phyloP scores from a whole-genome alignment of 345 rosid species.

The Eucalyptus tenuipes region DNA sequence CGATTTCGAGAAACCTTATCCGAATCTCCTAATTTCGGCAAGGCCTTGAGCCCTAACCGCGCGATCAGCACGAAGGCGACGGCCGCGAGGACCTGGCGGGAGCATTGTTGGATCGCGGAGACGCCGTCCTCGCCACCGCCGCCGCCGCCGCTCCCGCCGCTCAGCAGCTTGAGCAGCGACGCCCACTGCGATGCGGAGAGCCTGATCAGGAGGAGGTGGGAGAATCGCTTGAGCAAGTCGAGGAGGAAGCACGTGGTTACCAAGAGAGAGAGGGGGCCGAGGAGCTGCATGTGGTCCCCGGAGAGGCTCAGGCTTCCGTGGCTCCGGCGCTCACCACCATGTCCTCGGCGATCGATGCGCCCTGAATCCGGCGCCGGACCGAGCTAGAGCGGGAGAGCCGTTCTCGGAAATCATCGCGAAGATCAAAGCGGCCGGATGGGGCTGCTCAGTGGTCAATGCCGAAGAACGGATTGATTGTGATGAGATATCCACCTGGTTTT shows the following conservation, averaged over 20 bases:
- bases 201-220: neutral
- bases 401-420: neutral
- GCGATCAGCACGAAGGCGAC: constrained; percentile 23
- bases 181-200: neutral
- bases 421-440: neutral
- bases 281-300: constrained; percentile 14
- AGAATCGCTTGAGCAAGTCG: constrained; percentile 7
- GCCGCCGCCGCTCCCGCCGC: neutral
- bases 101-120: neutral
- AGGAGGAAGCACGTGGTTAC: constrained; percentile 18
- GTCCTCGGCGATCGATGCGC: neutral
- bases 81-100: neutral
- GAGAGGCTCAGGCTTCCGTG: neutral
- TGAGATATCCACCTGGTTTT: neutral
- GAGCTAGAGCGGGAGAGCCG: neutral
- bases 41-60: constrained; percentile 17
- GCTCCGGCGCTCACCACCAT: neutral
- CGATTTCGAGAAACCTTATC: neutral
- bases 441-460: neutral
- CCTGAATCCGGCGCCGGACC: neutral
- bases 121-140: neutral
- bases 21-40: neutral
- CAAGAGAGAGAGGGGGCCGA: constrained; percentile 6
- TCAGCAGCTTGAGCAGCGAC: constrained; percentile 19
- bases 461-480: neutral